Evolutionary conservation across 768 basidiomycete species (phyloP), one percentile per base, ranked within the genome.

Genomic region (Leccinum incarnatum): DNA sequence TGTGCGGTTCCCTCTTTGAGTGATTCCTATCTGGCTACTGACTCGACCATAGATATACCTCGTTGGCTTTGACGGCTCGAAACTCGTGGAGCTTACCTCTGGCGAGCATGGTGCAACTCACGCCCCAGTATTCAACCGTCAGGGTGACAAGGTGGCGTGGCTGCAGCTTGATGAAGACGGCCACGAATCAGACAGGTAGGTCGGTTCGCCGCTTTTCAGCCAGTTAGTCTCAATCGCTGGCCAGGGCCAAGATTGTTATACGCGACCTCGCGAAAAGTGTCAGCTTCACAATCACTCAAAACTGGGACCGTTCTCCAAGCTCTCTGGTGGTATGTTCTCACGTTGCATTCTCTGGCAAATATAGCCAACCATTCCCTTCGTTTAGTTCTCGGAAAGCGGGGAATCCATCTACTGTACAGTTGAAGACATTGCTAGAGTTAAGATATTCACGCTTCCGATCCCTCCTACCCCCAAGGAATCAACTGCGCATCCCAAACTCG

Each of bases 111-210:
- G 92, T 32, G 95, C 94, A 17, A 88, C 85, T 8, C 85, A 83
- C 64, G 79, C 75, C n/a, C 88, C 93, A 0, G 81, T 83, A 7
- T 84, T 96, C 71, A 90, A 78, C 58, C 74, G 75, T 3, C 74
- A 83, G 49, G 91, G 88, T 0, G 80, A 80, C 51, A 88, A 88
- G 71, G 85, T 84, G 2, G 93, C 90, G 1, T 98, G 95, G 95
- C 74, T 92, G 40, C 91, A 98, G 71, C 81, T 95, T 61, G 85
- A 87, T 53, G 71, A 89, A 68, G 93, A 98, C 65, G 95, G 95
- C 2, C 89, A 95, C 64, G 95, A 98, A 73, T 81, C 88, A 53
- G 95, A 96, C 74, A 83, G 89, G 86, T 85, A 59, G 46, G 69
- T 56, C 42, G 50, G 25, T 30, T 57, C 42, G 2, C 29, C 8